phyloP scores from a whole-genome alignment of 305 asterid species.

The Coffea humblotiana region DNA sequence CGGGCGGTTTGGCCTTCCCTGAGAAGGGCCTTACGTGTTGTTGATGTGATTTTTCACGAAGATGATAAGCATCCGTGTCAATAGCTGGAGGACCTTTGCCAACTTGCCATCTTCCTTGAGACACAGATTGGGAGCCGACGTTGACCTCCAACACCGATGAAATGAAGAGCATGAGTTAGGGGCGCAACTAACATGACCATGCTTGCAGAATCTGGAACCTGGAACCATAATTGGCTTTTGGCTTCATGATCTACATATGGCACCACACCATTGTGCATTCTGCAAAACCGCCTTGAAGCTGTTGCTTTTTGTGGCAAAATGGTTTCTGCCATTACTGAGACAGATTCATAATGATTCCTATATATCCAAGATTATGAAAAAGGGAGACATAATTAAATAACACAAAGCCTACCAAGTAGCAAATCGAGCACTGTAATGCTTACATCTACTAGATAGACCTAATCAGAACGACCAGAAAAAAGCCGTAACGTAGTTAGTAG shows the following conservation, averaged over 20 bases:
- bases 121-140: neutral
- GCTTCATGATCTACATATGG: neutral
- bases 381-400: neutral
- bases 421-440: neutral
- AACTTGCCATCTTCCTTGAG: neutral
- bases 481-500: neutral
- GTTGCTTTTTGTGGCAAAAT: neutral
- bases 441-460: neutral
- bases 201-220: neutral
- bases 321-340: neutral
- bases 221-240: neutral
- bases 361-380: neutral
- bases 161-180: neutral
- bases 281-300: neutral
- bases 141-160: neutral
- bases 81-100: neutral
- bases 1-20: neutral
- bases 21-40: neutral
- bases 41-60: conserved; percentile 1
- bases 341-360: neutral
- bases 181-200: neutral
- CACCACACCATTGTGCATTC: neutral
- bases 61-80: neutral
- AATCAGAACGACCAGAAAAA: neutral
- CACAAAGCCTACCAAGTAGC: neutral